A percentile compares a stretch with the other conserved stretches of the same genome.
These are phyloP conservation scores for Lophium mytilinum DNA, from an alignment of 495 filamentous ascomycete species.

Conservation along the genomic window DNA sequence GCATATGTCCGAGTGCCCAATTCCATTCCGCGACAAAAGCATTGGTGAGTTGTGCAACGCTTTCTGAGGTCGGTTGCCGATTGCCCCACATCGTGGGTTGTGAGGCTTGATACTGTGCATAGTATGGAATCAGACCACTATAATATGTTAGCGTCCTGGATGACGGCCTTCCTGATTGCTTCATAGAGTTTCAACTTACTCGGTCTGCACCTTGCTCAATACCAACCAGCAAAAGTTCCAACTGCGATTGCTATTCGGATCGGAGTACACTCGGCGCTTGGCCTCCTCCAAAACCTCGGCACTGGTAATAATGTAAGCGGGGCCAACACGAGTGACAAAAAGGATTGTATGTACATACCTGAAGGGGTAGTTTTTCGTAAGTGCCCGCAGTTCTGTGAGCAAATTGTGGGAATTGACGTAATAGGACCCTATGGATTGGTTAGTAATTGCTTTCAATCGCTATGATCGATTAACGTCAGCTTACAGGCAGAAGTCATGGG, in stretches of 20 bases:
- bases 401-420: conserved; percentile 69
- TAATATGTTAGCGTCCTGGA: conserved; percentile 10
- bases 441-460: background rate
- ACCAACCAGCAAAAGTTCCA: conserved; percentile 77
- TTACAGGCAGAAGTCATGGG: conserved; percentile 63
- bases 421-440: conserved; percentile 40
- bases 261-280: conserved; percentile 54
- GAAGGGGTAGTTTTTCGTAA: conserved; percentile 66
- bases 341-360: conserved; percentile 18
- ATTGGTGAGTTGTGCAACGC: conserved; percentile 50
- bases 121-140: conserved; percentile 52
- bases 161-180: background rate
- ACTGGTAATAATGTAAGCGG: conserved; percentile 30
- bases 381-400: conserved; percentile 59
- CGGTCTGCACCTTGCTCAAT: conserved; percentile 56
- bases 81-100: conserved; percentile 69
- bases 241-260: conserved; percentile 57
- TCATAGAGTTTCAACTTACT: conserved; percentile 29
- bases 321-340: background rate
- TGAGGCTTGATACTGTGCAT: conserved; percentile 51
- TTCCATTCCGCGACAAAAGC: conserved; percentile 64
- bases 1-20: conserved; percentile 54
- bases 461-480: background rate
- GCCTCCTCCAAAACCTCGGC: conserved; percentile 60
- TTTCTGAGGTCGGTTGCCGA: conserved; percentile 44